Conservation (phyloP, 2,329 filamentous ascomycete genomes). For the Aureobasidium sp. region DNA sequence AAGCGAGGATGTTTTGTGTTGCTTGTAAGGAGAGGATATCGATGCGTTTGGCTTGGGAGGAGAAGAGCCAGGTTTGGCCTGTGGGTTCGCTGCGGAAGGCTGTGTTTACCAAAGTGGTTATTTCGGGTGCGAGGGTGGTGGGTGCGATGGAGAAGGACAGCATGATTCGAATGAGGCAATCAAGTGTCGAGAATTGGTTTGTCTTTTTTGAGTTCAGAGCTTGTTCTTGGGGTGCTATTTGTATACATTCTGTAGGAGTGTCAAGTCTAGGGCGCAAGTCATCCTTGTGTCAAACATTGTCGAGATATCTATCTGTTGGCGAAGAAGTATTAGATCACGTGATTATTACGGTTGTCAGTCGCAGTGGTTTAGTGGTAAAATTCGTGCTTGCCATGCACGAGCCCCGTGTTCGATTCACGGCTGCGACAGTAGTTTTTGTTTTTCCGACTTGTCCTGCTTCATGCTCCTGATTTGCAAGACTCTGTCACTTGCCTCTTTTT, state of each 20-base stretch:
- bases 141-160: not conserved
- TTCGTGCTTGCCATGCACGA: constrained; percentile 15
- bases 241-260: no score
- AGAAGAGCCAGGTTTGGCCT: not conserved
- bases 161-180: no score
- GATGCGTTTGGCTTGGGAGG: not conserved
- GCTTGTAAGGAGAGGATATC: not conserved
- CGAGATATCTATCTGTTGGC: no score
- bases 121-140: not conserved
- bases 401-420: constrained; percentile 16
- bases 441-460: no score
- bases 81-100: not conserved
- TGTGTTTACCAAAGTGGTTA: not conserved
- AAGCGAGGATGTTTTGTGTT: not conserved
- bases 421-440: not conserved
- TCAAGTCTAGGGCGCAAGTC: no score
- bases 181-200: no score
- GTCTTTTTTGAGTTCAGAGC: no score
- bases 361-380: not conserved
- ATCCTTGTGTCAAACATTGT: no score
- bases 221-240: no score
- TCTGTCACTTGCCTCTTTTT: no score
- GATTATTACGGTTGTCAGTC: not conserved
- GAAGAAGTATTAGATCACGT: no score
- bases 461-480: no score